Percentiles rank a stretch among this genome's conserved stretches.
Conservation (phyloP, 1,284 basidiomycete genomes). For the Takashimella koratensis region DNA sequence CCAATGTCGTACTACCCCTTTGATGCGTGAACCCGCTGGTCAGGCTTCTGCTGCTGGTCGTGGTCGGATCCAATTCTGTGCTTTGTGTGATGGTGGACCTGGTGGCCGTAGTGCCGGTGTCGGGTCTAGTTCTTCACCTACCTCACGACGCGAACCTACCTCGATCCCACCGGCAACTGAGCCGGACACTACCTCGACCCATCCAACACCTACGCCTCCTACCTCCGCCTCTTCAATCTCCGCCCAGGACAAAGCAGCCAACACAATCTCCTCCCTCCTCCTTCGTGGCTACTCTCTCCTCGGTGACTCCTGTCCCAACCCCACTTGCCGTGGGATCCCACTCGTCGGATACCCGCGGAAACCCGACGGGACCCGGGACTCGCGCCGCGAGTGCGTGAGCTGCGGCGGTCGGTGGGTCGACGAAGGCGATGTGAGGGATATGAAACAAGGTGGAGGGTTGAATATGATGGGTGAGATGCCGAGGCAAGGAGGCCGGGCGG, state of each 20-base stretch:
- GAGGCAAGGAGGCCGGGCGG: not conserved
- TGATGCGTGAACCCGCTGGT: constrained; percentile 45
- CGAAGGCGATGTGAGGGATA: constrained; percentile 26
- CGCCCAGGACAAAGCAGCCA: constrained; percentile 29
- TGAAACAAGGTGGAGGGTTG: not conserved
- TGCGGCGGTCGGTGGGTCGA: constrained; percentile 38
- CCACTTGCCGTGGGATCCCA: constrained; percentile 40
- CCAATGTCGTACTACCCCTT: constrained; percentile 38
- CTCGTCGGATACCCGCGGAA: constrained; percentile 44
- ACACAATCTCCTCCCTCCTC: constrained; percentile 38
- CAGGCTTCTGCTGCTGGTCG: constrained; percentile 27
- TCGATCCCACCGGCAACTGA: not conserved
- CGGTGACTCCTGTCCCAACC: constrained; percentile 35
- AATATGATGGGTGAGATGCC: constrained; percentile 1
- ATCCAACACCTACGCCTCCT: not conserved
- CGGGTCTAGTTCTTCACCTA: not conserved
- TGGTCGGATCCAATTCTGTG: constrained; percentile 46
- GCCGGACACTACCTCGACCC: not conserved
- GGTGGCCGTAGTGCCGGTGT: constrained; percentile 6
- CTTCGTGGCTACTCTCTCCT: constrained; percentile 46
- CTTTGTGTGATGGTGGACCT: constrained; percentile 48
- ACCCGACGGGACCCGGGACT: constrained; percentile 30
- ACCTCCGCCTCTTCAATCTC: constrained; percentile 2
- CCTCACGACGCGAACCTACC: not conserved
- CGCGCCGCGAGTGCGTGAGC: constrained; percentile 35